A percentile compares a stretch with the other conserved stretches of the same genome.
These are phyloP conservation scores for Iris pallida DNA, from an alignment of 116 monocot species.

Conservation along the genomic window DNA sequence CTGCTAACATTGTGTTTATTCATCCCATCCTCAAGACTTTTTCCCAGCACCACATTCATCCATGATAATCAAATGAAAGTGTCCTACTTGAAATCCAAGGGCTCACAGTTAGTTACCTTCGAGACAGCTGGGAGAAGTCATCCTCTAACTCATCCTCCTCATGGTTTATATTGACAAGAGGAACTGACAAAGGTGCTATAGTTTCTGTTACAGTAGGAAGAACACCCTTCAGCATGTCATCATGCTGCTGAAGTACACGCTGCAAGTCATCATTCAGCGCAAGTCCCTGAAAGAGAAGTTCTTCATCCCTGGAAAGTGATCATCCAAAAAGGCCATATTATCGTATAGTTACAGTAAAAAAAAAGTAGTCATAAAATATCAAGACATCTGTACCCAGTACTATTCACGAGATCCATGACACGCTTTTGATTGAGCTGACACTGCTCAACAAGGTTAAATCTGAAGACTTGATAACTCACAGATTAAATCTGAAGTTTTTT, in stretches of 20 bases:
- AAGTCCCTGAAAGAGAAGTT: conserved; percentile 67
- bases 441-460: conserved; percentile 48
- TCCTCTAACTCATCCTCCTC: conserved; percentile 73
- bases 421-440: conserved; percentile 36
- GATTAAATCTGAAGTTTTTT: too few relatives aligned
- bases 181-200: conserved; percentile 4
- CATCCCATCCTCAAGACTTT: background rate
- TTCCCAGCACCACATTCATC: background rate
- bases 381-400: conserved; percentile 33
- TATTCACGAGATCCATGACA: conserved; percentile 37
- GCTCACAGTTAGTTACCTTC: conserved; percentile 35
- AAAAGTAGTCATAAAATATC: background rate
- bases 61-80: background rate
- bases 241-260: conserved; percentile 69
- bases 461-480: too few relatives aligned
- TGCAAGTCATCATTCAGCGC: conserved; percentile 84
- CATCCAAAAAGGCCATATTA: conserved; percentile 1
- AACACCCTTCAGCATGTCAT: conserved; percentile 50
- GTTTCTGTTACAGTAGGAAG: conserved; percentile 21
- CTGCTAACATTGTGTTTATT: too few relatives aligned
- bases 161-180: conserved; percentile 54
- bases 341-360: background rate
- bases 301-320: conserved; percentile 62
- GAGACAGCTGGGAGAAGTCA: conserved; percentile 67
- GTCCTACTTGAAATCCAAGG: background rate